Base-by-base conservation (phyloP, 768 basidiomycete species). In the Termitomyces sp. region DNA sequence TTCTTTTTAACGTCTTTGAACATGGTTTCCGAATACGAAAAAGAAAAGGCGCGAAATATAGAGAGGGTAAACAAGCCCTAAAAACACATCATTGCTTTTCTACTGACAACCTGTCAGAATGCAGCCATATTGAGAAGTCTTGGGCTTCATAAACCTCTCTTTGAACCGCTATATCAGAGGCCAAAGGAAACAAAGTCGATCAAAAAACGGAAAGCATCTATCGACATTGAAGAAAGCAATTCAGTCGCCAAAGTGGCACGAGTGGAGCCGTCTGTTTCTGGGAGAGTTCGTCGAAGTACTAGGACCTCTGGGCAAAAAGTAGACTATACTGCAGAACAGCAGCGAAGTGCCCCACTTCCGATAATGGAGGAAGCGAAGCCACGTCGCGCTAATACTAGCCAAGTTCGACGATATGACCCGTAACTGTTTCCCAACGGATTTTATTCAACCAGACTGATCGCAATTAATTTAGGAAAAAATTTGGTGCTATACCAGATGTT, bases 401-500 rank as follows among this genome's bases (percentile, higher is more conserved):
- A 73, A 9, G 68, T 72, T 32, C 74, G 82, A 31, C 65, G 61
- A 29, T 73, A 83, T 62, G 66, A 87, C 66, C 87, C 86, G 87
- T 88, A 63, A 59, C 85, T 49, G 7, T 17, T 60, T 32, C 36
- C 11, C 32, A 15, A 56, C 40, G 32, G 29, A 14, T 1, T 43
- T 17, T 12, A 6, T 32, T 14, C 1, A 43, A 43, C 25, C 2
- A 1, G n/a, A 31, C 9, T 55, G 2, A 55, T 31, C 17, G 31
- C 2, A 25, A 32, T 43, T 1, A 12, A 55, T 56, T 12, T 8
- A 92, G 91, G 11, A 95, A 94, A 75, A 81, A 75, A 2, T 95
- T 86, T 72, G 95, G 95, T 0, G 66, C 79, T 38, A 96, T 97
- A 60, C 92, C 93, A 6, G 92, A 84, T 2, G 72, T 96, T 20